phyloP scores from a whole-genome alignment of 805 yeast species.

The Candida yuanshanica region DNA sequence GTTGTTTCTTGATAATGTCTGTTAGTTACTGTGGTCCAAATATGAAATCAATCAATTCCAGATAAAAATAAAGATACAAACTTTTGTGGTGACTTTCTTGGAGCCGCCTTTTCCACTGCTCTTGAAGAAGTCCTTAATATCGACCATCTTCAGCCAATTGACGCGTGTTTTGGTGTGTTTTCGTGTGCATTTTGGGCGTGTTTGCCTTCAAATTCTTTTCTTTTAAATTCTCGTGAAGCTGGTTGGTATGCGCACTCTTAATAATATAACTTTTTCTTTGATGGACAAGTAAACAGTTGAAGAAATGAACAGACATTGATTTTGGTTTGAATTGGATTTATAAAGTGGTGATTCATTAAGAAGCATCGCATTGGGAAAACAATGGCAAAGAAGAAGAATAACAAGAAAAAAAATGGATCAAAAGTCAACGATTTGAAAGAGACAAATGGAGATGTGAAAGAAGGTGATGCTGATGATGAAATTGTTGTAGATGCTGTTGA shows the following conservation, averaged over 20 bases:
- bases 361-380: neutral
- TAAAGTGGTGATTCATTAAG: neutral
- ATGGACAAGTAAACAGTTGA: neutral
- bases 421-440: neutral
- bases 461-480: slow-evolving; percentile 1
- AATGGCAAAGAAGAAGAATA: slow-evolving; percentile 20
- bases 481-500: slow-evolving; percentile 1
- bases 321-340: neutral
- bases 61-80: too few relatives aligned
- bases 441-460: slow-evolving; percentile 1
- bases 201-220: too few relatives aligned
- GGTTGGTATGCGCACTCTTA: neutral
- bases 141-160: slow-evolving; percentile 22
- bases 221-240: too few relatives aligned
- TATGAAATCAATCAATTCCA: too few relatives aligned
- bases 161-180: neutral
- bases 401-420: slow-evolving; percentile 9
- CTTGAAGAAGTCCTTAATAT: slow-evolving; percentile 36
- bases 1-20: neutral
- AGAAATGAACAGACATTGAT: neutral
- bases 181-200: neutral
- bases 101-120: slow-evolving; percentile 8
- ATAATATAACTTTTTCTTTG: neutral
- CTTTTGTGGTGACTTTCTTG: too few relatives aligned
- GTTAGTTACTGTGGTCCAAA: too few relatives aligned